Conservation (phyloP, 2,329 filamentous ascomycete genomes). For the Colletotrichum tofieldiae region DNA sequence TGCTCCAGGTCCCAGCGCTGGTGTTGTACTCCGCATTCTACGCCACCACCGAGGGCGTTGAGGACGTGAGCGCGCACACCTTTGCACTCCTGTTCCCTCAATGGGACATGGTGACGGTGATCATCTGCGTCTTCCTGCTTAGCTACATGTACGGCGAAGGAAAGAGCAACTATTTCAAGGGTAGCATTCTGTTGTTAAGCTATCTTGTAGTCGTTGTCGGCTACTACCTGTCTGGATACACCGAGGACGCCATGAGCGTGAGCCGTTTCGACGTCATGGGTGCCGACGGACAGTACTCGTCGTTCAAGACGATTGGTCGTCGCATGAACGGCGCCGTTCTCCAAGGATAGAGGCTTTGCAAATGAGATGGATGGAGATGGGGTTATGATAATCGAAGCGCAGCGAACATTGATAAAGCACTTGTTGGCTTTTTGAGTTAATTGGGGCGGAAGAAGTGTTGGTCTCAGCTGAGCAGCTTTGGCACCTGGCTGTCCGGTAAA, state of each 20-base stretch:
- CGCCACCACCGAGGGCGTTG: conserved; percentile 53
- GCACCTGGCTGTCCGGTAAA: not conserved
- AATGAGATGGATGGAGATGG: not conserved
- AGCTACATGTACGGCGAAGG: conserved; percentile 99
- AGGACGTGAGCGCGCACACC: conserved; percentile 70
- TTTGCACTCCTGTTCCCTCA: conserved; percentile 96
- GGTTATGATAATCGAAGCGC: conserved; percentile 19
- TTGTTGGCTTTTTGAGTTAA: conserved; percentile 27
- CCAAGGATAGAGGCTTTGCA: conserved; percentile 19
- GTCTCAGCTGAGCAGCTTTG: conserved; percentile 2
- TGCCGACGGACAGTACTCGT: conserved; percentile 64
- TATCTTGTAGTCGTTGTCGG: conserved; percentile 94
- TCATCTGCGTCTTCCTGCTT: conserved; percentile 94
- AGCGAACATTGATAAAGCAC: conserved; percentile 12
- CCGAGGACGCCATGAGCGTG: conserved; percentile 60
- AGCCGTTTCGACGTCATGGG: conserved; percentile 70
- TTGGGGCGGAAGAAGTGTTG: not conserved
- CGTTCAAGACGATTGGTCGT: conserved; percentile 69
- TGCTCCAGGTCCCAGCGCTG: conserved; percentile 93
- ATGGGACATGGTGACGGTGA: conserved; percentile 99
- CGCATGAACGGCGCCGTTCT: conserved; percentile 57
- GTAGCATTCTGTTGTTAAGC: conserved; percentile 91
- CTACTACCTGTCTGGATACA: conserved; percentile 85
- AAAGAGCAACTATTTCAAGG: conserved; percentile 99
- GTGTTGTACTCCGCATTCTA: conserved; percentile 91